These are phyloP conservation scores for Hemileia vastatrix DNA, from an alignment of 1,284 basidiomycete species.

Conservation along the genomic window DNA sequence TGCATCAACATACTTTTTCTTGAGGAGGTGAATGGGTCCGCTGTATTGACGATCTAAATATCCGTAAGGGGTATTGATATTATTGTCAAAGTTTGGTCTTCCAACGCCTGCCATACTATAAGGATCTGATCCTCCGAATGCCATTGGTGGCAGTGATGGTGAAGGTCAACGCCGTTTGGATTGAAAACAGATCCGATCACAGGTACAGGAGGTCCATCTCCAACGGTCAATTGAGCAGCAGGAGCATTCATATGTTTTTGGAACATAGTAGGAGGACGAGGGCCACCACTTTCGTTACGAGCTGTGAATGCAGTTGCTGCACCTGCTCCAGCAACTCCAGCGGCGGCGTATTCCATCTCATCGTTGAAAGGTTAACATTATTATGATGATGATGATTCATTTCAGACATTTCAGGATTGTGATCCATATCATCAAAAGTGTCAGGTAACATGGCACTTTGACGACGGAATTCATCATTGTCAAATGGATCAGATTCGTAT, in stretches of 20 bases:
- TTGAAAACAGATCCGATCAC: constrained; percentile 35
- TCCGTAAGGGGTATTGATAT: too few species aligned
- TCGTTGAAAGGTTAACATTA: constrained; percentile 31
- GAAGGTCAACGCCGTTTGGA: constrained; percentile 22
- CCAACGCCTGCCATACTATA: too few species aligned
- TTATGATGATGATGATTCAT: too few species aligned
- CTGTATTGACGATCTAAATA: too few species aligned
- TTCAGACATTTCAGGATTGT: constrained; percentile 23
- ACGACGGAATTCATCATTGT: constrained; percentile 35
- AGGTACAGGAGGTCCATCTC: too few species aligned
- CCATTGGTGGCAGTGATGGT: constrained; percentile 32
- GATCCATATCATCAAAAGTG: constrained; percentile 34
- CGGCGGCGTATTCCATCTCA: constrained; percentile 25
- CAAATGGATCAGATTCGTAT: constrained; percentile 37
- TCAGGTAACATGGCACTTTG: constrained; percentile 34
- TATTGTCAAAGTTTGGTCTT: too few species aligned
- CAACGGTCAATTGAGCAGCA: constrained; percentile 10
- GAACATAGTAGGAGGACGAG: constrained; percentile 40
- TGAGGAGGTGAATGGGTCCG: too few species aligned
- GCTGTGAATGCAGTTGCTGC: constrained; percentile 16
- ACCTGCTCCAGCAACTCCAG: constrained; percentile 6
- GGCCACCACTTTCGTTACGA: constrained; percentile 32
- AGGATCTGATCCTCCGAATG: too few species aligned
- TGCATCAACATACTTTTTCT: too few species aligned
- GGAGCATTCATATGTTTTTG: constrained; percentile 35